Conservation (phyloP, 805 yeast genomes). For the Barnettozyma sp. region DNA sequence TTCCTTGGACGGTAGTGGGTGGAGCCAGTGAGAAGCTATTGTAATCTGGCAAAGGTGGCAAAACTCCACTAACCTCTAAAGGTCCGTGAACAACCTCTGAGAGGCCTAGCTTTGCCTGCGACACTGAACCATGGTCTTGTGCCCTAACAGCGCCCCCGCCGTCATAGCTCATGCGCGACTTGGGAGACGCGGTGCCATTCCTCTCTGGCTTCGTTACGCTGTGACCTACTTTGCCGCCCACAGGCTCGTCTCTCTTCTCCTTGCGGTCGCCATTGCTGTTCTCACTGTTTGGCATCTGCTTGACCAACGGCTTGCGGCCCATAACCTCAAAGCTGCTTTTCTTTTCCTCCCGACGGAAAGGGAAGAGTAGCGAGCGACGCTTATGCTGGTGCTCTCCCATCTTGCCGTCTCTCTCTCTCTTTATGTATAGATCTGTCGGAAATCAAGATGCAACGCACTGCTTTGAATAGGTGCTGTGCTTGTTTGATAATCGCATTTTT, state of each 20-base stretch:
- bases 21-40: slow-evolving; percentile 20
- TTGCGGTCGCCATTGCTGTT: slow-evolving; percentile 3
- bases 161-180: too few species aligned
- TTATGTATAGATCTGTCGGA: too few species aligned
- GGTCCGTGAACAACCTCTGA: slow-evolving; percentile 10
- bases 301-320: slow-evolving; percentile 3
- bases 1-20: slow-evolving; percentile 24
- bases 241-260: neutral
- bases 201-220: too few species aligned
- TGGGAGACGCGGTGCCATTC: too few species aligned
- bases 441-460: too few species aligned
- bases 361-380: slow-evolving; percentile 22
- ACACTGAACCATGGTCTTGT: too few species aligned
- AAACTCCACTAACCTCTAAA: slow-evolving; percentile 10
- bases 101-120: too few species aligned
- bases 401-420: too few species aligned
- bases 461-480: too few species aligned
- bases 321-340: slow-evolving; percentile 2
- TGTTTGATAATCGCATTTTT: neutral
- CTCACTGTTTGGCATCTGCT: slow-evolving; percentile 9
- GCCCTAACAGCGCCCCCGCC: too few species aligned
- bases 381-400: slow-evolving; percentile 9
- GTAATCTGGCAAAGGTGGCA: slow-evolving; percentile 26
- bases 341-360: slow-evolving; percentile 12
- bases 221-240: too few species aligned